phyloP scores from a whole-genome alignment of 2,329 filamentous ascomycete species.

The Trematosphaeria pertusa region DNA sequence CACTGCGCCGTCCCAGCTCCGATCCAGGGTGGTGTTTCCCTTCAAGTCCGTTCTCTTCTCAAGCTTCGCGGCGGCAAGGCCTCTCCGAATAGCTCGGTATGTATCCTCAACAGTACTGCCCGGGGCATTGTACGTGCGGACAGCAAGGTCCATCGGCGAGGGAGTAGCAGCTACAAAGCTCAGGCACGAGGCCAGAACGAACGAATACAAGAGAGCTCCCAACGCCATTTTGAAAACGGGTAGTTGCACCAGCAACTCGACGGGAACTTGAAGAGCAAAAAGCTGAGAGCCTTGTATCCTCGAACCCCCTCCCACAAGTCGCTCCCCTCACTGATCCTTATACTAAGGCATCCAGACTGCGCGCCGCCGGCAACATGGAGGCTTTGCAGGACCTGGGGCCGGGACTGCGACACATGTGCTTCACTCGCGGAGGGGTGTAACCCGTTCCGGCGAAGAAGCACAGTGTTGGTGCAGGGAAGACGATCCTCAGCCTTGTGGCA shows the following conservation, averaged over 20 bases:
- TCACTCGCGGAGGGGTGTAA: not conserved
- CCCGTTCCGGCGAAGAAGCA: no score
- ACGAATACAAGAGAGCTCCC: not conserved
- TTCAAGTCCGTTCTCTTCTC: slow-evolving; percentile 22
- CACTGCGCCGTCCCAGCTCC: slow-evolving; percentile 50
- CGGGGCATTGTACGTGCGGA: slow-evolving; percentile 22
- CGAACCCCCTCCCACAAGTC: not conserved
- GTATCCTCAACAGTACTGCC: slow-evolving; percentile 20
- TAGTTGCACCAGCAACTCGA: not conserved
- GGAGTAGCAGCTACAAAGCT: slow-evolving; percentile 6
- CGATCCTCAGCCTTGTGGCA: slow-evolving; percentile 7
- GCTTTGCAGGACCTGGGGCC: slow-evolving; percentile 5
- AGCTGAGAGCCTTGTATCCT: not conserved
- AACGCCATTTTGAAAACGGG: not conserved
- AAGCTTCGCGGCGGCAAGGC: slow-evolving; percentile 13
- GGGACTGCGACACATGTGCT: slow-evolving; percentile 9
- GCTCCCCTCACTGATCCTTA: not conserved
- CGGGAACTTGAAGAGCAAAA: not conserved
- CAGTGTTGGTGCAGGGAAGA: not conserved
- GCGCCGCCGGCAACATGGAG: not conserved
- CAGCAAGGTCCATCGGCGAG: slow-evolving; percentile 9
- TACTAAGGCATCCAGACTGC: not conserved
- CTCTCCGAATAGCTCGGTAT: slow-evolving; percentile 19
- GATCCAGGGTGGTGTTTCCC: slow-evolving; percentile 40
- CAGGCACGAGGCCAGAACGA: slow-evolving; percentile 9